Conservation (phyloP, 2,329 filamentous ascomycete species). For the Aureobasidium sp. region DNA sequence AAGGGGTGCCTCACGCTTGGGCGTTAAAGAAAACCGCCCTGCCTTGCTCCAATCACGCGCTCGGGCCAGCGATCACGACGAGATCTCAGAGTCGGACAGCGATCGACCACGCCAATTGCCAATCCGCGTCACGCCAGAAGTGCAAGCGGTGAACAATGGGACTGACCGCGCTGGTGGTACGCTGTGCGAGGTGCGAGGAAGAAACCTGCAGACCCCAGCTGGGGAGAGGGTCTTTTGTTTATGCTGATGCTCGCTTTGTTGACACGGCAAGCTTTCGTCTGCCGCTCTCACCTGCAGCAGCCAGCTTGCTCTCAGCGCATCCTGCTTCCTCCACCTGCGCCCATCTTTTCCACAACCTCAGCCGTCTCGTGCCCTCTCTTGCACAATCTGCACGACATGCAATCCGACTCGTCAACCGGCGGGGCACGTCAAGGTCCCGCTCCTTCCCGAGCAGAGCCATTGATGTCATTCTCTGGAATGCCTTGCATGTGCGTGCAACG, state of each 20-base stretch:
- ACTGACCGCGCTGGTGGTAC: conserved; percentile 11
- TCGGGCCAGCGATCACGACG: conserved; percentile 7
- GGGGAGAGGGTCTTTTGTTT: conserved; percentile 10
- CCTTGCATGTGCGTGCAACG: conserved; percentile 14
- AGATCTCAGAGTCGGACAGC: conserved; percentile 12
- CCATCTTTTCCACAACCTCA: conserved; percentile 5
- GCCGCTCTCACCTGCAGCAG: conserved; percentile 8
- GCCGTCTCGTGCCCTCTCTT: neutral
- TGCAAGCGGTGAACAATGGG: conserved; percentile 15
- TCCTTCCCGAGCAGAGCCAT: conserved; percentile 13
- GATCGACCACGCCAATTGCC: conserved; percentile 13
- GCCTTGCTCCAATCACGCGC: conserved; percentile 13
- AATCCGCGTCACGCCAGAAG: conserved; percentile 15
- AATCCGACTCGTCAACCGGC: conserved; percentile 10
- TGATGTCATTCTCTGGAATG: conserved; percentile 12
- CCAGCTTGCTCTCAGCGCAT: neutral
- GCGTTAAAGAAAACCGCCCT: conserved; percentile 13
- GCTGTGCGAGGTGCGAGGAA: conserved; percentile 2
- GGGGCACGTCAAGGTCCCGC: conserved; percentile 13
- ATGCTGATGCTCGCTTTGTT: conserved; percentile 8
- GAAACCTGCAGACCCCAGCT: neutral
- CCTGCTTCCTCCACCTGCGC: neutral
- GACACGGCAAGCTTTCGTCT: neutral
- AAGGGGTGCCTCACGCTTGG: conserved; percentile 15
- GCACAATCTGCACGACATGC: conserved; percentile 15